A percentile compares a stretch with the other conserved stretches of the same genome.
These are phyloP conservation scores for Amorphotheca resinae DNA, from an alignment of 495 filamentous ascomycete genomes.

Conservation along the genomic window DNA sequence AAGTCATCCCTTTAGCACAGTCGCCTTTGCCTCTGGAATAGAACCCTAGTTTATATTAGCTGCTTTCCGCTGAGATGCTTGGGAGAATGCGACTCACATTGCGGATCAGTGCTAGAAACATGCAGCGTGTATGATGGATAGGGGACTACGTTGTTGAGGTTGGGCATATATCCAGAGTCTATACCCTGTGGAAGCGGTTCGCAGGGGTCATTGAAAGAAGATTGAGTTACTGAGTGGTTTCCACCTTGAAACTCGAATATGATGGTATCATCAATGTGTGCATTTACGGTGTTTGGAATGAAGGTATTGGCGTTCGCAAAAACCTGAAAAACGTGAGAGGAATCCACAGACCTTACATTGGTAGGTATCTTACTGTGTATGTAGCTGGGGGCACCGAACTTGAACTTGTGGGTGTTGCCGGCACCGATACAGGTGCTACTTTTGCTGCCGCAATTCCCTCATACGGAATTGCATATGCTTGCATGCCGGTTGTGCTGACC, in stretches of 20 bases:
- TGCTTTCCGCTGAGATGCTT: no score
- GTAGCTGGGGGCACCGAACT: background rate
- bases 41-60: conserved; percentile 37
- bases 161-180: conserved; percentile 56
- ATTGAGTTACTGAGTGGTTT: conserved; percentile 61
- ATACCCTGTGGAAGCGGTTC: conserved; percentile 40
- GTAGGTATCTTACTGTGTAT: conserved; percentile 1
- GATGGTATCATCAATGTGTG: conserved; percentile 46
- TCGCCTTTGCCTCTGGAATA: conserved; percentile 51
- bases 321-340: conserved; percentile 1
- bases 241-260: conserved; percentile 49
- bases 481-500: conserved; percentile 9
- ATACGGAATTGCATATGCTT: conserved; percentile 17
- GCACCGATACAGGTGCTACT: conserved; percentile 2
- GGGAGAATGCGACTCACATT: conserved; percentile 41
- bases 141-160: conserved; percentile 43
- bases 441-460: conserved; percentile 14
- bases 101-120: conserved; percentile 38
- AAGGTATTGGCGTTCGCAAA: conserved; percentile 31
- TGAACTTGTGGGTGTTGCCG: background rate
- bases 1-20: conserved; percentile 61
- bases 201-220: conserved; percentile 50
- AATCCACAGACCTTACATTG: background rate
- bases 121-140: conserved; percentile 43
- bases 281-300: conserved; percentile 38